phyloP scores from a whole-genome alignment of 176 grass and related monocot genomes.

The Zea mays region DNA sequence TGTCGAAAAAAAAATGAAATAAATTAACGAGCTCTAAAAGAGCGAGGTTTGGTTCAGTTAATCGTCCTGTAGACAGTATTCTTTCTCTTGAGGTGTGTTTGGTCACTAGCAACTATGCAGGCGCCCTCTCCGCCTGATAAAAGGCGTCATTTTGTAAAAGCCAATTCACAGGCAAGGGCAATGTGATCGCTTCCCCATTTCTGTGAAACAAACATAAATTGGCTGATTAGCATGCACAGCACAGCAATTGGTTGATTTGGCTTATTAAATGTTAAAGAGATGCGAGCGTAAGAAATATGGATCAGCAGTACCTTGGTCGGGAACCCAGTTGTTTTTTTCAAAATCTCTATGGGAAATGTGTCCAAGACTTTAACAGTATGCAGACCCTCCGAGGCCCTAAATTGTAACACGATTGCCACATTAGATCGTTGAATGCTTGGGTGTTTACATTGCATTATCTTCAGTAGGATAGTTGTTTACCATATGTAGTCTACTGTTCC shows the following conservation, averaged over 20 bases:
- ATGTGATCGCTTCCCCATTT: constrained; percentile 98
- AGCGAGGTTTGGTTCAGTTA: constrained; percentile 16
- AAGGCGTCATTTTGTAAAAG: constrained; percentile 48
- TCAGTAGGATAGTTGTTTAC: constrained; percentile 43
- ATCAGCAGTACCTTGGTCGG: constrained; percentile 73
- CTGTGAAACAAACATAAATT: constrained; percentile 49
- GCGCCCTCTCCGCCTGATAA: background rate
- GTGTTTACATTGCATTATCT: background rate
- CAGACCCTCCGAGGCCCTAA: constrained; percentile 75
- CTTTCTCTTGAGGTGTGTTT: constrained; percentile 20
- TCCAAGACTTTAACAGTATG: constrained; percentile 75
- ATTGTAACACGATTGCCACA: constrained; percentile 32
- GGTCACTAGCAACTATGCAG: constrained; percentile 1
- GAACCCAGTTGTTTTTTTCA: constrained; percentile 67
- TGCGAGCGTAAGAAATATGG: background rate
- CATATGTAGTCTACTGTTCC: constrained; percentile 98
- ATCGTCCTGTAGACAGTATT: background rate
- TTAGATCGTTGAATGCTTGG: constrained; percentile 23
- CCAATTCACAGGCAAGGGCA: constrained; percentile 75
- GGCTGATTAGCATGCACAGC: background rate
- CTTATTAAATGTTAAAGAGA: background rate
- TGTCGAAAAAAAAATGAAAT: background rate
- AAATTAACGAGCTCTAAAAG: background rate
- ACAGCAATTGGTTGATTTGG: constrained; percentile 5
- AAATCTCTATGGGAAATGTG: constrained; percentile 80